Base-by-base conservation (phyloP, 129 eudicot genomes). In the Chrysanthemum seticuspe region DNA sequence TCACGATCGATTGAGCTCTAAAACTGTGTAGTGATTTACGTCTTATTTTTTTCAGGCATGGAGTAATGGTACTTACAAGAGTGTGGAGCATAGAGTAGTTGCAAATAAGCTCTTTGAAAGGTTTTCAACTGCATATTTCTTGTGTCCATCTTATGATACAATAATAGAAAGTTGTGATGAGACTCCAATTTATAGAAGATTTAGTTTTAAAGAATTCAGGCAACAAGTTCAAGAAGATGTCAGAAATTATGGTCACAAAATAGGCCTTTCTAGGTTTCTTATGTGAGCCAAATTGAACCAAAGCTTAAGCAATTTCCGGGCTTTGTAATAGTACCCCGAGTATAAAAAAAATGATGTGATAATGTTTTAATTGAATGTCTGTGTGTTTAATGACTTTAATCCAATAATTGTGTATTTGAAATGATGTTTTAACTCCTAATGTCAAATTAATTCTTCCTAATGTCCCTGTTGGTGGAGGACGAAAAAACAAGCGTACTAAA, bases 381-480 rank as follows among this genome's bases (percentile, higher is more conserved):
- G 8, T 3, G 44, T 6, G 44, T 36, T 36, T 36, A 36, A 36
- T 36, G 44, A 36, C 44, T 36, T 36, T 36, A 36, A 36, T 36
- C 44, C 44, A 36, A 36, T 36, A 36, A 7, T 36, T 36, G 44
- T 36, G 44, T 36, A 36, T 6, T 36, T 36, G 44, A 36, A 36
- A 36, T 36, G 1, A 36, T 36, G 44, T 36, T 36, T 34, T 36
- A 36, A 36, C 44, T 36, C 5, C 44, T 3, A 36, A 36, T 36
- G 44, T 36, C 5, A 36, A 36, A 31, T 31, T 96, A 65, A 91
- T 95, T 48, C 95, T 91, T 65, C 91, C 95, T 3, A 91, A 91
- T 66, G 95, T 91, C 27, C 97, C 97, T 1, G 86, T 88, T 31
- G 97, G 97, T 16, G 97, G 97, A 51, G 93, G 87, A 79, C 89